Conservation (phyloP, 78 protist species). For the Planoprotostelium fungivorum region DNA sequence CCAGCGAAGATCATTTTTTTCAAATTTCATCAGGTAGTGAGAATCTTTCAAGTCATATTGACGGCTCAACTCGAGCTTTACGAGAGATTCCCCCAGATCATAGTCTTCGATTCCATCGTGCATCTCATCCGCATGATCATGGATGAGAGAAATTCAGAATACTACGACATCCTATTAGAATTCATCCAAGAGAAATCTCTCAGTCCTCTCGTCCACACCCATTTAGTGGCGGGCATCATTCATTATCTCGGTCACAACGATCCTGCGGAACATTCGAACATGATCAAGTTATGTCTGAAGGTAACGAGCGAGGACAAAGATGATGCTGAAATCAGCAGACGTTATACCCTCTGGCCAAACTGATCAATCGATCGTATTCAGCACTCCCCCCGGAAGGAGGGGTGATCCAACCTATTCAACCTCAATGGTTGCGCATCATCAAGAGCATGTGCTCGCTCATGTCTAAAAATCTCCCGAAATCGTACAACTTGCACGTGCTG, state of each 20-base stretch:
- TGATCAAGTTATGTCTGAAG: not conserved
- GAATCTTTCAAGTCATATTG: not conserved
- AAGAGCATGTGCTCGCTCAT: not conserved
- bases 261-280: not conserved
- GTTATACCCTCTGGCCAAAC: not conserved
- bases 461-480: not conserved
- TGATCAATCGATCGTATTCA: not conserved
- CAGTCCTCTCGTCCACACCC: not conserved
- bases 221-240: not conserved
- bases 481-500: not conserved
- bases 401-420: not conserved
- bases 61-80: not conserved
- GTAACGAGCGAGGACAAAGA: not conserved
- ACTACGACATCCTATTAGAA: not conserved
- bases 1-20: not conserved
- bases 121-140: not conserved
- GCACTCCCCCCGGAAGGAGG: not conserved
- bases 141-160: not conserved
- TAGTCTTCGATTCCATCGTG: not conserved
- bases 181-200: not conserved
- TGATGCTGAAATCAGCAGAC: not conserved
- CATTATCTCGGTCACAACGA: not conserved
- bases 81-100: not conserved
- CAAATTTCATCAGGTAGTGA: not conserved
- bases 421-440: not conserved